A percentile compares a stretch with the other conserved stretches of the same genome.
Evolutionary conservation across 2,329 filamentous ascomycete species (phyloP).

Genomic region (Fusarium sterilihyphosum): DNA sequence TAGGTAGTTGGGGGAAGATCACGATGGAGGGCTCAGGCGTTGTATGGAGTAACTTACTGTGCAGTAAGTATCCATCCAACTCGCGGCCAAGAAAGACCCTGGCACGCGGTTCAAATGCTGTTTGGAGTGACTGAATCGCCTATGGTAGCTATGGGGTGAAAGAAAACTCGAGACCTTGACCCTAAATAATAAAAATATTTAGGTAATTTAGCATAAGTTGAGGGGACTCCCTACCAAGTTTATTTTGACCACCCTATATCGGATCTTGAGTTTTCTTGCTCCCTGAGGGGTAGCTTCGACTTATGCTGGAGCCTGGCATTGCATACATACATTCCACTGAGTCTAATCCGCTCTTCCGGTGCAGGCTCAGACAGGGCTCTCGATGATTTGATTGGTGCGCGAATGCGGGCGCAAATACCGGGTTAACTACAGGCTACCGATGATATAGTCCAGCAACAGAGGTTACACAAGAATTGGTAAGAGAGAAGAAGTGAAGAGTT

Average conservation of each 20-base stretch:
- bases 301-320: constrained; percentile 18
- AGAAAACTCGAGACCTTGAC: too few species aligned
- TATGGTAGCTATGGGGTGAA: neutral
- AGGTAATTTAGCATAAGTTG: too few species aligned
- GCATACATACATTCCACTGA: neutral
- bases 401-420: constrained; percentile 17
- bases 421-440: constrained; percentile 10
- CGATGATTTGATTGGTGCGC: constrained; percentile 28
- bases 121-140: neutral
- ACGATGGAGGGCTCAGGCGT: neutral
- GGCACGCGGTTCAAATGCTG: neutral
- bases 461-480: constrained; percentile 22
- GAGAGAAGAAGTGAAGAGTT: neutral
- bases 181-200: too few species aligned
- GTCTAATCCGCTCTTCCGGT: constrained; percentile 24
- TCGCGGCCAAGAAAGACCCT: neutral
- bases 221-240: too few species aligned
- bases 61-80: neutral
- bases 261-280: too few species aligned
- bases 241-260: too few species aligned
- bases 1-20: neutral
- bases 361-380: constrained; percentile 19
- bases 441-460: constrained; percentile 29
- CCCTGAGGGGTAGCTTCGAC: neutral
- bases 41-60: neutral